Evolutionary conservation across 2,329 filamentous ascomycete genomes (phyloP), one percentile per base, ranked within the genome.

Genomic region (Samsoniella hepiali): DNA sequence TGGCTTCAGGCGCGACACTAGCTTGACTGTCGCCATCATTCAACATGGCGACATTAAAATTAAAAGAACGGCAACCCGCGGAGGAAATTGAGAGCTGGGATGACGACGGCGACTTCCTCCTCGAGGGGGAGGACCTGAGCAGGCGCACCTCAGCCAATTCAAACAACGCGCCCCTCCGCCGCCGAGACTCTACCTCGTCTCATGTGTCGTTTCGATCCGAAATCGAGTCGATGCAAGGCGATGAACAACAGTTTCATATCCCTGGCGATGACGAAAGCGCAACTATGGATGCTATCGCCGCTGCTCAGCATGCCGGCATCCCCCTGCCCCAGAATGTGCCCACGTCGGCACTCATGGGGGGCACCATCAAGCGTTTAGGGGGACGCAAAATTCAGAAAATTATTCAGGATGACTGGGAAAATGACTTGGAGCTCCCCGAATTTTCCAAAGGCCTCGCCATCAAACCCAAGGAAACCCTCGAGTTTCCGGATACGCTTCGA

Each of bases 281-380:
- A 1, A 96, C 90, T 10, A 79, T 88, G 69, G 90, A 96, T 72
- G 93, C 95, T 65, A 94, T 99, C 70, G 86, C 91, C 31, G 91
- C 92, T 7, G 94, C 93, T 40, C 90, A 92, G 71, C 88, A 88
- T 73, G 93, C 93, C 32, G 95, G 95, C 68, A 97, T 99, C 67
- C 94, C 95, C 7, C 86, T 98, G 63, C 95, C 95, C 34, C 81
- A 86, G 58, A 93, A 93, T 72, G 87, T 98, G 38, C 93, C 94
- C 1, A 87, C 91, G 36, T 97, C 94, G 27, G 95, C 95, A 36
- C 81, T 99, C 49, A 85, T 95, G 74, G 94, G 94, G 60, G 95
- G 95, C 59, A 94, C 93, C 10, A 98, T 98, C 72, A 96, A 96
- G 78, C 84, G 93, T 69, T 82, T 98, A 40, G 93, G 93, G 57